Conservation (phyloP, 306 rosid genomes). For the Cucurbita moschata region DNA sequence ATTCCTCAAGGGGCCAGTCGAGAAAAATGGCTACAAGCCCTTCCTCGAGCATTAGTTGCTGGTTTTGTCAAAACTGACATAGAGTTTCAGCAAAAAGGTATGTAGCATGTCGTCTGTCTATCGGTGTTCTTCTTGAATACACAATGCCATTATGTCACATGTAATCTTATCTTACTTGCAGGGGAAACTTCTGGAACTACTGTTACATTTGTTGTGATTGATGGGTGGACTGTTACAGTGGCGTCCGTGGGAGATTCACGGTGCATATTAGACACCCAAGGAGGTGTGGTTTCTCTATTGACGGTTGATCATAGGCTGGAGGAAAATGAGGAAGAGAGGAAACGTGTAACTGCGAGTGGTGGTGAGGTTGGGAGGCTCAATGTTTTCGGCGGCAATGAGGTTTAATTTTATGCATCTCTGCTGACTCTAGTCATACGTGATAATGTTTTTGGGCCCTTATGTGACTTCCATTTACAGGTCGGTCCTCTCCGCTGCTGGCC, state of each 20-base stretch:
- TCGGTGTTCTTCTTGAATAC: background rate
- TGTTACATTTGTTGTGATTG: constrained; percentile 80
- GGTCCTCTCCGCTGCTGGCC: constrained; percentile 99
- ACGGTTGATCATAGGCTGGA: constrained; percentile 95
- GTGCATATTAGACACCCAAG: constrained; percentile 88
- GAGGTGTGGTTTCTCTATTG: constrained; percentile 84
- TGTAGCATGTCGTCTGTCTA: background rate
- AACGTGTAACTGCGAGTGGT: constrained; percentile 98
- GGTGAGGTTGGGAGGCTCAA: constrained; percentile 99
- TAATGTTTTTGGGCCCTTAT: no score
- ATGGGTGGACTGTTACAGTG: constrained; percentile 93
- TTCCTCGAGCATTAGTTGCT: constrained; percentile 92
- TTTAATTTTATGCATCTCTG: constrained; percentile 18
- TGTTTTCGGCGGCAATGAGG: constrained; percentile 86
- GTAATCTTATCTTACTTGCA: constrained; percentile 19
- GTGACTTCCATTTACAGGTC: constrained; percentile 28
- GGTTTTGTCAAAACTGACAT: constrained; percentile 97
- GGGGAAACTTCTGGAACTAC: constrained; percentile 99
- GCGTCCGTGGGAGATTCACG: constrained; percentile 99
- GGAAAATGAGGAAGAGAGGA: constrained; percentile 92
- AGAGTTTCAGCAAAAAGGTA: constrained; percentile 94
- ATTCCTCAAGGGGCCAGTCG: constrained; percentile 80
- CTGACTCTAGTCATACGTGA: constrained; percentile 2
- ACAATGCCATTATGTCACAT: background rate
- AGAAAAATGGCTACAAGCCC: constrained; percentile 91